Conservation (phyloP, 345 rosid species). For the Eucalyptus melliodora region DNA sequence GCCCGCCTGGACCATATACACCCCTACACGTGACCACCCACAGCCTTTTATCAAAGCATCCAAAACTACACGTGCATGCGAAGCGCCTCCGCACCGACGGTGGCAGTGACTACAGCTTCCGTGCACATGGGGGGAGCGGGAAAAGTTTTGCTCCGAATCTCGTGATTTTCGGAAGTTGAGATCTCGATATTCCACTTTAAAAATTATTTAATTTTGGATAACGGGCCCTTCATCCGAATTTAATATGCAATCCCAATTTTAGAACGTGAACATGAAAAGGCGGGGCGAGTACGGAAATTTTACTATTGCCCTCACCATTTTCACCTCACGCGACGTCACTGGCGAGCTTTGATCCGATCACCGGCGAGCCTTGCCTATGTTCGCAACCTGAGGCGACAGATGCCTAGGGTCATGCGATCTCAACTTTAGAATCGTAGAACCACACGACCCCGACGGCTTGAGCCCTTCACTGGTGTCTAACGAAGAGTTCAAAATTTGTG, state of each 20-base stretch:
- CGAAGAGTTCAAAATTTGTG: too few species aligned
- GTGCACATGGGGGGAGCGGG: background rate
- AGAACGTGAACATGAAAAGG: background rate
- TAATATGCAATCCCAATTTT: background rate
- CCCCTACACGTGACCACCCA: rapidly evolving
- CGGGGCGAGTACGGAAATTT: too few species aligned
- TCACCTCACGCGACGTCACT: too few species aligned
- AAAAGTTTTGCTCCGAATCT: background rate
- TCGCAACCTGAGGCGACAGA: too few species aligned
- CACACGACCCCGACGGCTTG: rapidly evolving
- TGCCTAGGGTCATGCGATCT: too few species aligned
- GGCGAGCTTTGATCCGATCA: too few species aligned
- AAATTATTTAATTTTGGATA: background rate
- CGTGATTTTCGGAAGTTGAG: background rate
- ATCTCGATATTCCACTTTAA: background rate
- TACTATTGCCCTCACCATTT: too few species aligned
- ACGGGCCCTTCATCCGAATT: background rate
- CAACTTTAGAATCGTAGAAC: too few species aligned
- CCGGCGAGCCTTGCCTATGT: too few species aligned
- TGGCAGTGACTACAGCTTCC: background rate
- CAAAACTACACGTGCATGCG: background rate
- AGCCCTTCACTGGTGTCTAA: too few species aligned
- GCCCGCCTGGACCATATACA: too few species aligned
- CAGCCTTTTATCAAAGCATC: background rate
- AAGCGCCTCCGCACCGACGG: background rate